Evolutionary conservation across 179 eudicot species (phyloP), one percentile per base, ranked within the genome.

Genomic region (Beta corolliflora): DNA sequence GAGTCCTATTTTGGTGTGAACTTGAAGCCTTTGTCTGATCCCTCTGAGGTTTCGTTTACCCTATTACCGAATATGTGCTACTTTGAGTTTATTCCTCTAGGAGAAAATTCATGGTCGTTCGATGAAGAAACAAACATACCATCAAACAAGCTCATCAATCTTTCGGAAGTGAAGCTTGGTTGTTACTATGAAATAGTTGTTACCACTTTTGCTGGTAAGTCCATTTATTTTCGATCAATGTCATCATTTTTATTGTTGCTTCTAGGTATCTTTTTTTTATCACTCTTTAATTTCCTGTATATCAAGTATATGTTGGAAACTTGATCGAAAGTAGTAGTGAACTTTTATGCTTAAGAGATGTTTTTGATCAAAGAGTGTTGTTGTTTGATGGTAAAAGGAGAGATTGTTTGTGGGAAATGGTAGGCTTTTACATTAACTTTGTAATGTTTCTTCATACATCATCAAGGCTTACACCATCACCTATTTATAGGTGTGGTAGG

Each of bases 1-100:
- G 97, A 93, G 77, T 90, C 92, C 53, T 93, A 89, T 45, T 89
- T 93, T 73, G 97, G 94, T 8, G 90, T 93, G 80, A 93, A 93
- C 78, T 44, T 93, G 90, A 86, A 86, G 21, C 97, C 97, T 3
- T 81, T 93, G 78, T 87, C 88, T 83, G 83, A 87, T 36, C 95
- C 95, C 45, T 73, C 87, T 13, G 89, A 90, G 12, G 91, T 87
- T 11, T 83, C 91, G 0, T 93, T 87, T 69, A 93, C 95, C 65
- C 92, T 93, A 23, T 80, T 92, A 75, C 95, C 95, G 1, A 92
- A 89, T 78, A 93, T 91, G 95, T 84, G 89, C 7, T 93, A 89
- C 84, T 92, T 86, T 36, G 97, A 93, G 86, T 92, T 92, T 80
- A 87, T 93, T 50, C 92, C 91, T 6, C 60, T 92, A 73, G 91